Base-by-base conservation (phyloP, 306 rosid species). In the Casuarina glauca region DNA sequence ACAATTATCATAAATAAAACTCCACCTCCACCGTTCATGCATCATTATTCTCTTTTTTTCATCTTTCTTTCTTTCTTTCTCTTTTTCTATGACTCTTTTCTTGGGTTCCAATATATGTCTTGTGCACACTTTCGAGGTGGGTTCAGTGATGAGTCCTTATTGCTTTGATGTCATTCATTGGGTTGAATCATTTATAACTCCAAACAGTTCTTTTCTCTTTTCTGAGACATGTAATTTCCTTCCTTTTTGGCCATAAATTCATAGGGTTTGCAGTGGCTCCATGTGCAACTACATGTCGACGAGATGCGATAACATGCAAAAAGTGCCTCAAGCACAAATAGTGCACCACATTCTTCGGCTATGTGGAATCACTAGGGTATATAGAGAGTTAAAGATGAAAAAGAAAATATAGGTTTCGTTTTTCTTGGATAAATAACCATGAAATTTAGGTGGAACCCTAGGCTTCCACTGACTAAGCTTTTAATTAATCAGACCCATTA, bases 1-100 rank as follows among this genome's bases (percentile, higher is more conserved):
- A 82, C 92, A 84, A 16, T 74, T 42, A 58, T 79, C 85, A 82
- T 88, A 68, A 88, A 77, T 82, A 72, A 80, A 66, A 16, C 71
- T 66, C 71, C 8, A 42, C 71, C 75, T 17, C 72, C 70, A 38
- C 48, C 63, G 12, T 17, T 45, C 62, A 52, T 35, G 26, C 42
- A 49, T 55, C 42, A 74, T 55, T 54, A 66, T 48, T 44, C 42
- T 12, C 26, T 42, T 43, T 53, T 17, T 5, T 10, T 61, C 11
- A 10, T 48, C 32, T 8, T 60, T 43, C 43, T 42, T n/a, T 12
- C 4, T 42, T 4, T 41, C 4, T 6, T 51, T 51, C 0, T 38
- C 1, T 36, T 1, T 15, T 62, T 70, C 35, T 10, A 2, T 2
- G 10, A 42, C 53, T 36, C 9, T 57, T 38, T 68, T 35, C 1